Conservation (phyloP, 2,329 filamentous ascomycete genomes). For the Fusarium sacchari region DNA sequence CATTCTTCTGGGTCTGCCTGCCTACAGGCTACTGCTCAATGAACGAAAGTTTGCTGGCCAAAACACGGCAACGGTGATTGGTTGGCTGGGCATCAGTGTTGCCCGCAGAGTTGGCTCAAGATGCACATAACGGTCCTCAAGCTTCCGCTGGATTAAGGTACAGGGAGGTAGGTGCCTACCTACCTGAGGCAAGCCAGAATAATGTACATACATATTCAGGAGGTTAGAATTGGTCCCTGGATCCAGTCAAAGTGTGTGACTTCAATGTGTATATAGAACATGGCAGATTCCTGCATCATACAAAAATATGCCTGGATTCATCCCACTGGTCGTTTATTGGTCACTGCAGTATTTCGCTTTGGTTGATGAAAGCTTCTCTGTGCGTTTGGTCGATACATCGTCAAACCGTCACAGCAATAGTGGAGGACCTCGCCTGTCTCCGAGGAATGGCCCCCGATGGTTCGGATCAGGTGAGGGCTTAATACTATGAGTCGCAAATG, state of each 20-base stretch:
- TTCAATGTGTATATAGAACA: not conserved
- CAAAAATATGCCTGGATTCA: not conserved
- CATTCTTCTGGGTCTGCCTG: not conserved
- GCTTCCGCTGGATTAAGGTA: not conserved
- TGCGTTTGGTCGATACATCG: not conserved
- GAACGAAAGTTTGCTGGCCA: not conserved
- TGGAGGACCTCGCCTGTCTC: conserved; percentile 37
- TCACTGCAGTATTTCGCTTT: not conserved
- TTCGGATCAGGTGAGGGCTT: conserved; percentile 36
- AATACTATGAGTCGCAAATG: conserved; percentile 29
- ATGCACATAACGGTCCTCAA: not conserved
- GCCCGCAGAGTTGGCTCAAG: not conserved
- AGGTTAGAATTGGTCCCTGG: conserved; percentile 4
- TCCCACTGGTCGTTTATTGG: not conserved
- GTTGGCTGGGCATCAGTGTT: conserved; percentile 1
- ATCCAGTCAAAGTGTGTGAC: not conserved
- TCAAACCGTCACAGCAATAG: conserved; percentile 11
- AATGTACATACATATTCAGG: not conserved
- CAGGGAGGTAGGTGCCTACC: not conserved
- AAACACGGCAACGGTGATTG: conserved; percentile 12
- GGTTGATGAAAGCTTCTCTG: conserved; percentile 1
- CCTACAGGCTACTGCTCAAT: too few species aligned
- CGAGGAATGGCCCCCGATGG: conserved; percentile 33
- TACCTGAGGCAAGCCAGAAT: not conserved
- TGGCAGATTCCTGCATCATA: not conserved